A percentile compares a stretch with the other conserved stretches of the same genome.
Evolutionary conservation across 345 rosid species (phyloP).

Genomic region (Eucalyptus viminalis): DNA sequence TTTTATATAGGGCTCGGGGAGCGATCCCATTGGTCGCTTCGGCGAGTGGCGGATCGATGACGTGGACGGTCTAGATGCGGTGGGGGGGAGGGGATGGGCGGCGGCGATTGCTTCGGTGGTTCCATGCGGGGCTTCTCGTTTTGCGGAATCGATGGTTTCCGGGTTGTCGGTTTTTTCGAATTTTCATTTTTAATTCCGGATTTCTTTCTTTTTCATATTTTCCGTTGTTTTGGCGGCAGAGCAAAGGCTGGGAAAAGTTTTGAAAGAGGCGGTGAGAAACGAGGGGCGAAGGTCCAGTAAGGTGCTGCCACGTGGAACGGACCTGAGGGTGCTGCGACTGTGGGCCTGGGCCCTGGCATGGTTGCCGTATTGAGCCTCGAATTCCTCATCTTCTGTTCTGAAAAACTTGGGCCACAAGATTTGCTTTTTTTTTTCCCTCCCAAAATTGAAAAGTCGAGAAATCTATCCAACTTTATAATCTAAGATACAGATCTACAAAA

Average conservation of each 20-base stretch:
- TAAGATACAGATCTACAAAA: neutral
- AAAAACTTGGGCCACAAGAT: neutral
- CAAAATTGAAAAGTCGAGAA: neutral
- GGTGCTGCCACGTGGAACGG: neutral
- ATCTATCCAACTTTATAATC: neutral
- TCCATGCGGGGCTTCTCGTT: neutral
- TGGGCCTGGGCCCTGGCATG: neutral
- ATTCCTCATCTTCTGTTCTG: neutral
- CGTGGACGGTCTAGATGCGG: neutral
- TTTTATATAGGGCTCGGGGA: neutral
- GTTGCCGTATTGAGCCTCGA: neutral
- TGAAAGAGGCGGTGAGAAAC: neutral
- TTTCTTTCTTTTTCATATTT: neutral
- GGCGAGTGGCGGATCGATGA: slow-evolving; percentile 4
- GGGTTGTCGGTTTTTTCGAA: neutral
- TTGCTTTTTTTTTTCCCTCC: neutral
- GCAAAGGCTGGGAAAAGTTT: neutral
- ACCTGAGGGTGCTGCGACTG: neutral
- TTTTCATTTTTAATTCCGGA: neutral
- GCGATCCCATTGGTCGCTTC: neutral
- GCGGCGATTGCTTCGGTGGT: neutral
- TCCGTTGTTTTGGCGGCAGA: neutral
- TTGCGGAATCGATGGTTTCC: neutral
- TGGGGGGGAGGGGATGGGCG: neutral
- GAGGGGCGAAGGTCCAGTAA: neutral